Evolutionary conservation across 352 stramenopile species (phyloP).

Genomic region (Pythium vanterpoolii): DNA sequence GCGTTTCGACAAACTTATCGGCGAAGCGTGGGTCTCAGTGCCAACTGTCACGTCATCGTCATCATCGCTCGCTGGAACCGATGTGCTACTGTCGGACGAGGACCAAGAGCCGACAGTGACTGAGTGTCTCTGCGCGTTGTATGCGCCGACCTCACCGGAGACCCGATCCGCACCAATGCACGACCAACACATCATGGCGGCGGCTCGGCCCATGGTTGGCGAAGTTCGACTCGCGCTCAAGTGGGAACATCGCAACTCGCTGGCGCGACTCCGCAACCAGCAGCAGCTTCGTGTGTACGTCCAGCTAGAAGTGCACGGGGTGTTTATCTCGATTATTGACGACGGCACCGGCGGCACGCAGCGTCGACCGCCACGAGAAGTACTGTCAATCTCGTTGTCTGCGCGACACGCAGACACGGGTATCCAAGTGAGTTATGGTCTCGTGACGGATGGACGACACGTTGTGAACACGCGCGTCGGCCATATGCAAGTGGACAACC

Average conservation of each 20-base stretch:
- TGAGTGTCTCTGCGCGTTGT: conserved; percentile 66
- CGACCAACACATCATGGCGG: conserved; percentile 21
- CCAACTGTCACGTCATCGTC: conserved; percentile 35
- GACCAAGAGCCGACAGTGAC: conserved; percentile 15
- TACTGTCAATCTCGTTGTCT: conserved; percentile 71
- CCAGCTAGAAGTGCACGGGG: conserved; percentile 67
- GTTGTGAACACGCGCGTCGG: conserved; percentile 74
- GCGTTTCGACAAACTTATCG: conserved; percentile 70
- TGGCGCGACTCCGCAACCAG: conserved; percentile 33
- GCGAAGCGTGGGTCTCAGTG: conserved; percentile 75
- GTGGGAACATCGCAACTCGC: conserved; percentile 70
- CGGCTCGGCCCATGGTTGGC: conserved; percentile 55
- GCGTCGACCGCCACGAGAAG: conserved; percentile 44
- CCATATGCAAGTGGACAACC: conserved; percentile 85
- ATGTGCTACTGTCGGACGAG: conserved; percentile 17
- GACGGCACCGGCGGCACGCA: conserved; percentile 36
- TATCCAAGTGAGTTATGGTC: conserved; percentile 73
- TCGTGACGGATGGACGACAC: conserved; percentile 65
- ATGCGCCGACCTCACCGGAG: conserved; percentile 32
- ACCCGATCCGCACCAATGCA: conserved; percentile 14
- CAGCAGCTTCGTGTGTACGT: conserved; percentile 60
- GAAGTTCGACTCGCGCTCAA: conserved; percentile 73
- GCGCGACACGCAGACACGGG: conserved; percentile 64
- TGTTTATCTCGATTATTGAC: conserved; percentile 76
- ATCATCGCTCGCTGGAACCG: neutral